These are phyloP conservation scores for Pulveroboletus frians DNA, from an alignment of 768 basidiomycete genomes.

Conservation along the genomic window DNA sequence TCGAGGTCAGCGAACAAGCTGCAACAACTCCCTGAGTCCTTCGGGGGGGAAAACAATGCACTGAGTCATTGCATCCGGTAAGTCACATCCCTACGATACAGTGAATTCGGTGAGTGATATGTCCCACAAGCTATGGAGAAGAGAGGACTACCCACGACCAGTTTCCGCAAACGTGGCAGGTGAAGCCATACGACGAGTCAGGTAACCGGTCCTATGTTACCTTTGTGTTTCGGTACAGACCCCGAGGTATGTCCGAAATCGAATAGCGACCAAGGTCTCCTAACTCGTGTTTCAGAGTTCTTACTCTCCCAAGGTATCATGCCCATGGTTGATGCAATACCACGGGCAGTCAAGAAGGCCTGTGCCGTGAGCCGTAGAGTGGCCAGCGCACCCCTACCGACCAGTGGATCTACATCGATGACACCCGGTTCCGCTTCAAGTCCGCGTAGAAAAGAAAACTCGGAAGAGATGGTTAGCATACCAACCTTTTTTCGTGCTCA, in stretches of 20 bases:
- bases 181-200: conserved; percentile 42
- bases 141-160: conserved; percentile 38
- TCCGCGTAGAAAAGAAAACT: not conserved
- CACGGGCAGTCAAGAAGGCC: conserved; percentile 1
- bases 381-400: conserved; percentile 9
- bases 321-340: conserved; percentile 25
- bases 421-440: conserved; percentile 8
- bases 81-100: conserved; percentile 1
- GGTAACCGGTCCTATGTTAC: conserved; percentile 48
- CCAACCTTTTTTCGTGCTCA: not conserved
- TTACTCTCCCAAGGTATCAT: conserved; percentile 50
- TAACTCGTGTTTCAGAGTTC: conserved; percentile 37
- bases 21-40: conserved; percentile 34
- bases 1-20: conserved; percentile 40
- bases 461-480: conserved; percentile 5
- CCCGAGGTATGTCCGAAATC: conserved; percentile 37
- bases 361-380: conserved; percentile 34
- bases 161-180: conserved; percentile 48
- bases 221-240: conserved; percentile 63
- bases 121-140: conserved; percentile 44
- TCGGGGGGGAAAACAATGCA: conserved; percentile 33
- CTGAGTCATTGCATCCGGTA: conserved; percentile 49
- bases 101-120: conserved; percentile 2
- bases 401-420: not conserved
- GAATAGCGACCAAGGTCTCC: not conserved